Conservation (phyloP, 495 filamentous ascomycete genomes). For the Bacidia rubella region DNA sequence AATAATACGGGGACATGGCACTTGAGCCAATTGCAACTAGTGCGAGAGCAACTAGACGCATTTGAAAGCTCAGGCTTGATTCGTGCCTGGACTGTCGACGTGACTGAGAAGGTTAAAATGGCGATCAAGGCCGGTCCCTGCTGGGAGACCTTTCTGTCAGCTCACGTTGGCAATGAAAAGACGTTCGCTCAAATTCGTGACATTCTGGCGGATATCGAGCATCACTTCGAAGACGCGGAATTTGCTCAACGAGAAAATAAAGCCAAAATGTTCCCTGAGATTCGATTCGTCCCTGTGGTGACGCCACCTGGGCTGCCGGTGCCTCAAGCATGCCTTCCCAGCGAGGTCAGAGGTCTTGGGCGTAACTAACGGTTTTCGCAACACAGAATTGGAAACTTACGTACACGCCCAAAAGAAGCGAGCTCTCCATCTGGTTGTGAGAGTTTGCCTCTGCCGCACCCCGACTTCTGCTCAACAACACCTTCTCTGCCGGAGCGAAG, state of each 20-base stretch:
- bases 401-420: too few relatives aligned
- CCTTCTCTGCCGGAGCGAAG: too few relatives aligned
- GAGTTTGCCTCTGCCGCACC: too few relatives aligned
- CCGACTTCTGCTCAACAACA: too few relatives aligned
- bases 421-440: too few relatives aligned
- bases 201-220: slow-evolving; percentile 18
- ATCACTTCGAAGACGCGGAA: slow-evolving; percentile 12
- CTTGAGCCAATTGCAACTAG: slow-evolving; percentile 43
- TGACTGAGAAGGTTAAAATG: slow-evolving; percentile 17
- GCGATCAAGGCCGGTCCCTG: neutral
- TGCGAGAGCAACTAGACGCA: slow-evolving; percentile 41
- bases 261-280: slow-evolving; percentile 40
- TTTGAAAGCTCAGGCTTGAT: slow-evolving; percentile 39
- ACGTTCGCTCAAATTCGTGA: slow-evolving; percentile 24
- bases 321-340: too few relatives aligned
- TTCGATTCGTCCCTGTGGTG: slow-evolving; percentile 46
- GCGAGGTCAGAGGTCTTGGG: too few relatives aligned
- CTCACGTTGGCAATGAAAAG: slow-evolving; percentile 18
- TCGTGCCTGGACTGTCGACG: slow-evolving; percentile 21
- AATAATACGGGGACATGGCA: slow-evolving; percentile 27
- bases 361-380: too few relatives aligned
- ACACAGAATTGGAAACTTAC: too few relatives aligned
- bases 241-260: slow-evolving; percentile 2
- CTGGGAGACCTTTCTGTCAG: slow-evolving; percentile 22
- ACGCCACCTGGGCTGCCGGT: too few relatives aligned